Evolutionary conservation across 2,329 filamentous ascomycete genomes (phyloP).

Genomic region (Cadophora gregata): DNA sequence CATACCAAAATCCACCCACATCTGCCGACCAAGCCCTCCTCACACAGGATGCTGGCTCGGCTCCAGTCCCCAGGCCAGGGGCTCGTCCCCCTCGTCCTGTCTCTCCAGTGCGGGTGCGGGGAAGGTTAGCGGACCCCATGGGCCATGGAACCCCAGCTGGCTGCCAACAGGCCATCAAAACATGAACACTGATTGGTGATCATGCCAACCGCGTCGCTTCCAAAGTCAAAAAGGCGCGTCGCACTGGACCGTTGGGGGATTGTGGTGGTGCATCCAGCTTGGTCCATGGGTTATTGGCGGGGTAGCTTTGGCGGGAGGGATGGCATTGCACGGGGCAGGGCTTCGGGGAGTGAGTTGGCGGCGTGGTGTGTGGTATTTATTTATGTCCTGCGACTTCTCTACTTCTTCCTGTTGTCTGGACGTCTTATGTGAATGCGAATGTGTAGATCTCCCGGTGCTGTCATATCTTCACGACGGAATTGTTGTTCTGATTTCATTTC

Average conservation of each 20-base stretch:
- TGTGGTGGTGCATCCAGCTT: not conserved
- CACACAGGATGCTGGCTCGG: too few relatives aligned
- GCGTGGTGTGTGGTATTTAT: too few relatives aligned
- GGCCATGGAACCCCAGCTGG: too few relatives aligned
- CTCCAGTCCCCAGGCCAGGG: too few relatives aligned
- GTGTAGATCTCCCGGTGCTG: not conserved
- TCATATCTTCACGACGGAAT: not conserved
- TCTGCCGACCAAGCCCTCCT: slow-evolving; percentile 4
- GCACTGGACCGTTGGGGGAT: not conserved
- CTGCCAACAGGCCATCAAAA: too few relatives aligned
- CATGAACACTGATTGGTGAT: not conserved
- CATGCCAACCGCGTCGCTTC: not conserved
- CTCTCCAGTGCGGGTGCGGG: not conserved
- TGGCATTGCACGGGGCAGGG: not conserved
- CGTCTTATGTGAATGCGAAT: too few relatives aligned
- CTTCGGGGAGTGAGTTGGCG: not conserved
- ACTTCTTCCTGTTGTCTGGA: not conserved
- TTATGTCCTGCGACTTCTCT: not conserved
- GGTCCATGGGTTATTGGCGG: not conserved
- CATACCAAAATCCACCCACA: not conserved
- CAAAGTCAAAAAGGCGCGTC: not conserved
- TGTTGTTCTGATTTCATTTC: not conserved
- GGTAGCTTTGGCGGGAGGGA: not conserved
- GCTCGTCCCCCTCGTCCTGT: not conserved
- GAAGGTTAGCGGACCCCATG: not conserved